Conservation (phyloP, 2,329 filamentous ascomycete genomes). For the Ambrosiella cleistominuta region DNA sequence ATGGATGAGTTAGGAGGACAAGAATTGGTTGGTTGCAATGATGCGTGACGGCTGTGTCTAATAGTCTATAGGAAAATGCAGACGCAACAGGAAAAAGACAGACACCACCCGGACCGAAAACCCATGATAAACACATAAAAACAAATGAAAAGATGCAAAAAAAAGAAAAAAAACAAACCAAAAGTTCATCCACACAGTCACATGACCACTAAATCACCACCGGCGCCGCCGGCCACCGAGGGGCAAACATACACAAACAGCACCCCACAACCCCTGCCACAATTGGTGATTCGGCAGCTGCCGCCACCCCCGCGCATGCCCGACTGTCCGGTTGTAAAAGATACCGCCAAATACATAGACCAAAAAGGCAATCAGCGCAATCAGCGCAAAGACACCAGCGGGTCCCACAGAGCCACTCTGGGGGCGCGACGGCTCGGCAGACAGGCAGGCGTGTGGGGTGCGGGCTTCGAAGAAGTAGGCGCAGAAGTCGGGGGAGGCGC, state of each 20-base stretch:
- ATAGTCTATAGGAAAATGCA: not conserved
- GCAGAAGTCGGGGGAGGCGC: conserved; percentile 70
- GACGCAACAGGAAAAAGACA: not conserved
- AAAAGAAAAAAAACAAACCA: not conserved
- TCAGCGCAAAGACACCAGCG: conserved; percentile 71
- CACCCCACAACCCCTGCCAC: conserved; percentile 62
- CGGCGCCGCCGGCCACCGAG: conserved; percentile 10
- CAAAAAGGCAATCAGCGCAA: conserved; percentile 55
- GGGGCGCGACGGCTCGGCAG: conserved; percentile 51
- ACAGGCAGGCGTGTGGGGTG: conserved; percentile 61
- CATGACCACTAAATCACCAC: not conserved
- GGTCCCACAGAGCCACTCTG: conserved; percentile 45
- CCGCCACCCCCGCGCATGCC: conserved; percentile 86
- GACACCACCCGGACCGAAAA: not conserved
- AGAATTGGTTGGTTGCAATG: not conserved
- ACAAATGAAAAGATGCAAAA: not conserved
- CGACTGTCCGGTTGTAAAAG: conserved; percentile 87
- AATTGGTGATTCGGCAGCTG: conserved; percentile 88
- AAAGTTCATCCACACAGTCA: not conserved
- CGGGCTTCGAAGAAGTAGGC: conserved; percentile 91
- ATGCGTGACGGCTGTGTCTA: not conserved
- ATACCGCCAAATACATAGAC: conserved; percentile 87
- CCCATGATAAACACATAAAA: too few species aligned
- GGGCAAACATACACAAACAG: conserved; percentile 12
- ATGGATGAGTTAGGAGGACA: not conserved